phyloP scores from a whole-genome alignment of 495 filamentous ascomycete species.

The Hypoxylon lienhwacheense region DNA sequence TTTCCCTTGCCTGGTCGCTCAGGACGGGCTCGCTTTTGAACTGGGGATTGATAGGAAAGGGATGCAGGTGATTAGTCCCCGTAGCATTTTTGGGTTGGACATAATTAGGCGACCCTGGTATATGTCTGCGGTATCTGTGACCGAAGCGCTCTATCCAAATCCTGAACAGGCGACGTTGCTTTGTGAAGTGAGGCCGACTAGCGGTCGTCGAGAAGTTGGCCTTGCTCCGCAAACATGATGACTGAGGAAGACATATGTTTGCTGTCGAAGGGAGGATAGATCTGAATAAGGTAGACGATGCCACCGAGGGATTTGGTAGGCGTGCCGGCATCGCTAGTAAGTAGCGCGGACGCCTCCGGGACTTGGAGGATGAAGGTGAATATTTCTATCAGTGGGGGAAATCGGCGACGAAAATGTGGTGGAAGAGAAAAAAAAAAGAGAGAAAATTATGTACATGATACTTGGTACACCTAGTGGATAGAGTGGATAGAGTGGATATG shows the following conservation, averaged over 20 bases:
- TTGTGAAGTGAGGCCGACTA: slow-evolving; percentile 30
- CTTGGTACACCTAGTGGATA: no score
- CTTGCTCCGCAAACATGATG: slow-evolving; percentile 7
- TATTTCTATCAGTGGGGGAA: slow-evolving; percentile 11
- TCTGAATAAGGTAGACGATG: slow-evolving; percentile 10
- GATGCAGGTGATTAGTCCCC: slow-evolving; percentile 28
- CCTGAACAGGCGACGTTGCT: slow-evolving; percentile 61
- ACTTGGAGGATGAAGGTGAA: slow-evolving; percentile 16
- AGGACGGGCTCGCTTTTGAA: slow-evolving; percentile 77
- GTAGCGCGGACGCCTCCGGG: slow-evolving; percentile 16
- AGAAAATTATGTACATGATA: no score
- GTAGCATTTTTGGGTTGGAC: slow-evolving; percentile 53
- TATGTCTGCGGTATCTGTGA: slow-evolving; percentile 55
- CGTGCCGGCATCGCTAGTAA: slow-evolving; percentile 38
- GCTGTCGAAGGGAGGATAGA: slow-evolving; percentile 1
- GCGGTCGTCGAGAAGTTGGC: slow-evolving; percentile 36
- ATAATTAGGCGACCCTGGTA: slow-evolving; percentile 67
- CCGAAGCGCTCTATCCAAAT: slow-evolving; percentile 68
- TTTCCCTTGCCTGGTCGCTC: slow-evolving; percentile 71
- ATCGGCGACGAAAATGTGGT: background rate
- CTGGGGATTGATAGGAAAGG: slow-evolving; percentile 74
- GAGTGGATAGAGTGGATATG: no score
- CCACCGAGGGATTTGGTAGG: slow-evolving; percentile 26
- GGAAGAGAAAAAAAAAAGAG: slow-evolving; percentile 6
- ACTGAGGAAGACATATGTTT: background rate